Conservation (phyloP, 2,329 filamentous ascomycete genomes). For the Knufia fluminis region DNA sequence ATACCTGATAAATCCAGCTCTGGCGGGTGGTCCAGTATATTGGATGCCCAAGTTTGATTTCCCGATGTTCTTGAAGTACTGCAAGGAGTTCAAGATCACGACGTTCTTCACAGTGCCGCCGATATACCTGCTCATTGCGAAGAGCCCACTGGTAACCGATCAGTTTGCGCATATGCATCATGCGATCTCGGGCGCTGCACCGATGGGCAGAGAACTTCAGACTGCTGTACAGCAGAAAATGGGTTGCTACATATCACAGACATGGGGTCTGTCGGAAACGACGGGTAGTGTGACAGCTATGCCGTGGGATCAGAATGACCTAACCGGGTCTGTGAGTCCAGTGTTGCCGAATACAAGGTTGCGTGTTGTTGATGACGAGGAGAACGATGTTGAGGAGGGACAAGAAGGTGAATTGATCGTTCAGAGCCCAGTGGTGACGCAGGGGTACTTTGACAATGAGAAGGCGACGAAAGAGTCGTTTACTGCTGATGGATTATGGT, state of each 20-base stretch:
- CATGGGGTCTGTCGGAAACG: constrained; percentile 21
- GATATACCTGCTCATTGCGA: constrained; percentile 52
- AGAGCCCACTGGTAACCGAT: constrained; percentile 45
- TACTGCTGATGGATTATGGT: constrained; percentile 58
- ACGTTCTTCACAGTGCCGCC: constrained; percentile 53
- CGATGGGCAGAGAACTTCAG: constrained; percentile 47
- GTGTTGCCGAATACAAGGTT: constrained; percentile 17
- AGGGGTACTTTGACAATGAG: constrained; percentile 25
- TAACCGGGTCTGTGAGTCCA: constrained; percentile 16
- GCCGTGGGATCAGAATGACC: constrained; percentile 18
- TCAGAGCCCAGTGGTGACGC: constrained; percentile 45
- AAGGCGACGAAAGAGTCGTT: constrained; percentile 18
- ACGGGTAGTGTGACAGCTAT: constrained; percentile 20
- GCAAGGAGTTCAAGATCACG: constrained; percentile 43
- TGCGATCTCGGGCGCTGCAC: constrained; percentile 47
- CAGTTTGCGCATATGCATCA: constrained; percentile 44
- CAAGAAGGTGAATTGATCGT: constrained; percentile 52
- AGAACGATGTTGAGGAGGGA: constrained; percentile 29
- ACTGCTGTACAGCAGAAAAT: constrained; percentile 43
- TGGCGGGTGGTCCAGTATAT: constrained; percentile 43
- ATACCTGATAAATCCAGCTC: constrained; percentile 40
- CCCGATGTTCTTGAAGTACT: constrained; percentile 45
- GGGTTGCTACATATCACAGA: constrained; percentile 24
- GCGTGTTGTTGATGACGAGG: constrained; percentile 20
- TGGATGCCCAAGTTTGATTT: constrained; percentile 58